Base-by-base conservation (phyloP, 1,284 basidiomycete species). In the Laetiporus sulphureus region DNA sequence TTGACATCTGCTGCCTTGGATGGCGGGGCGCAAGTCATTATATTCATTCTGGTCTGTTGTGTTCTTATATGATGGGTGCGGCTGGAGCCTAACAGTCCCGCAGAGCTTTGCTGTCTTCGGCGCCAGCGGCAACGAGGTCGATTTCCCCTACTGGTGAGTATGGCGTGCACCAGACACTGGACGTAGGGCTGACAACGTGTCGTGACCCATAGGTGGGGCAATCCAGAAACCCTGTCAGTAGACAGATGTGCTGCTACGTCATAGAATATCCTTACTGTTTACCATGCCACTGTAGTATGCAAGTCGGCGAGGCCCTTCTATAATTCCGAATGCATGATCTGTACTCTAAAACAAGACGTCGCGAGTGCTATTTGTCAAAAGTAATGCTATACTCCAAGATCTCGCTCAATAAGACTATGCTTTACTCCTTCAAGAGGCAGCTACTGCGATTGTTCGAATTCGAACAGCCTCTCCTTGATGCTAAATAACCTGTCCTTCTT, bases 61-160 rank as follows among this genome's bases (percentile, higher is more conserved):
- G 31, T 7, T 29, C 23, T 38, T 5, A 11, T 16, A 8, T 13
- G 18, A 16, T 25, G 6, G n/a, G 29, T 31, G 33, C 24, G 41
- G n/a, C 35, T 38, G 38, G 19, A 36, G 25, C 11, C 11, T 12
- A 27, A 13, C 25, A 8, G 13, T 2, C 18, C 36, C 22, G 10
- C 51, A 68, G 83, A 60, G 57, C 73, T 75, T 73, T 75, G 66
- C 86, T 68, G 71, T 84, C 72, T 69, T 85, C 69, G 59, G 84
- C 71, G 70, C 72, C 65, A 59, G 76, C 73, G 48, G 81, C 62
- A 54, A 75, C 63, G 48, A 69, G 60, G 55, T 85, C 65, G 58
- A 66, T 54, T 61, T 80, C 73, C 67, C 77, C 2, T 56, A 54
- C 49, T 61, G 60, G 59, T 60, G 27, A 37, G 51, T 47, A 21